phyloP scores from a whole-genome alignment of 305 asterid genomes.

The Fraxinus sp. region DNA sequence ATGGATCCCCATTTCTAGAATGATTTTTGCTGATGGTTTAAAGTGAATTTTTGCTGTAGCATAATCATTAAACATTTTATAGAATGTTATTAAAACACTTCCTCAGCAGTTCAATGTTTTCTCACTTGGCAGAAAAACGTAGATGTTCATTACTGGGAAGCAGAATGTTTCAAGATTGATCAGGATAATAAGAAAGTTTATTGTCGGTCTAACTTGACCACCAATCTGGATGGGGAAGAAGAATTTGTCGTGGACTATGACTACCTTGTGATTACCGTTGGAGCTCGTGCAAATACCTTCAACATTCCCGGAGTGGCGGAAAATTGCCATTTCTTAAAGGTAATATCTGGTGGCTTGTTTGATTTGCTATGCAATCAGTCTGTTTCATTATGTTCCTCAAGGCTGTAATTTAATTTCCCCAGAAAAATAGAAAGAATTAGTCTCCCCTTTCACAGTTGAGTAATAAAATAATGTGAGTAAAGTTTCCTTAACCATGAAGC shows the following conservation, averaged over 20 bases:
- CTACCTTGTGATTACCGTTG: conserved; percentile 43
- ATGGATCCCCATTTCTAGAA: background rate
- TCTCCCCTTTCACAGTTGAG: conserved; percentile 9
- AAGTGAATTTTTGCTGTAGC: conserved; percentile 6
- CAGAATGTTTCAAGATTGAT: conserved; percentile 50
- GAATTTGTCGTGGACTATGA: conserved; percentile 48
- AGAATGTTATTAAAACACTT: conserved; percentile 5
- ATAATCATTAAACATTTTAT: background rate
- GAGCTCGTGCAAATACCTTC: conserved; percentile 51
- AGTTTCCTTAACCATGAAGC: conserved; percentile 2
- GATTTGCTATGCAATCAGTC: background rate
- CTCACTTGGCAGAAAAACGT: conserved; percentile 35
- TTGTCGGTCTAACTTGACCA: conserved; percentile 33
- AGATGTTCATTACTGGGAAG: conserved; percentile 38
- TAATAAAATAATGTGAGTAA: background rate
- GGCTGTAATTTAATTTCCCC: conserved; percentile 5
- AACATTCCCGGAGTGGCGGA: conserved; percentile 73
- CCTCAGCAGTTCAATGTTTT: conserved; percentile 2
- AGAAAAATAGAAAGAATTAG: conserved; percentile 10
- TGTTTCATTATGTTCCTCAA: background rate
- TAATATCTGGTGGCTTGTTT: conserved; percentile 24
- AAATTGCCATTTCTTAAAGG: conserved; percentile 85
- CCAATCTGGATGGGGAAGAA: conserved; percentile 35
- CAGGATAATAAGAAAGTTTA: conserved; percentile 45
- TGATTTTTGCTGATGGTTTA: background rate